Evolutionary conservation across 2,329 filamentous ascomycete genomes (phyloP).

Genomic region (Neurospora sp.): DNA sequence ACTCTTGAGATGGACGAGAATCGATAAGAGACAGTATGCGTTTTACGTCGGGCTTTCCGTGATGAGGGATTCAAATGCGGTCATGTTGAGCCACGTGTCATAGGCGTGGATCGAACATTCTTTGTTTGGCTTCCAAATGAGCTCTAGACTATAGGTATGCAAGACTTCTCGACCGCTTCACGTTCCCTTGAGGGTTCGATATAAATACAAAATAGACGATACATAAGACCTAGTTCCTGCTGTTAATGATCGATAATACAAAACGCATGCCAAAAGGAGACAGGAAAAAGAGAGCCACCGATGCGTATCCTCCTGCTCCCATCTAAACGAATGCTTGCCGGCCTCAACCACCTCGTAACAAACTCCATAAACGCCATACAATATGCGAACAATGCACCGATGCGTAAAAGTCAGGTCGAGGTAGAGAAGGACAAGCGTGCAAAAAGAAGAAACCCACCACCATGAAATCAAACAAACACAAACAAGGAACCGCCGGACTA

Average conservation of each 20-base stretch:
- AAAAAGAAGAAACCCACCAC: not conserved
- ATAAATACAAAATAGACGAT: not conserved
- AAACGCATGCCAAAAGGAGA: not conserved
- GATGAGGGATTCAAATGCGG: not conserved
- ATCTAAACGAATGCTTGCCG: not conserved
- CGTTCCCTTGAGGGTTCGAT: not conserved
- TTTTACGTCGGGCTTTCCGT: not conserved
- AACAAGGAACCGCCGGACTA: not conserved
- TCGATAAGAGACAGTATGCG: not conserved
- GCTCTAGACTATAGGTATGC: not conserved
- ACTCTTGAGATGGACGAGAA: not conserved
- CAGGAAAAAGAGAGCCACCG: not conserved
- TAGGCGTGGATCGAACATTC: not conserved
- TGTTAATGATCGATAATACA: not conserved
- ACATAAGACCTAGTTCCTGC: not conserved
- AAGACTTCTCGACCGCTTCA: not conserved
- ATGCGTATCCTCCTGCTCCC: not conserved
- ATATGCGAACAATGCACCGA: not conserved
- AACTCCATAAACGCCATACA: slow-evolving; percentile 9
- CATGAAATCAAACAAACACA: not conserved
- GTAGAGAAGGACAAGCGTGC: not conserved
- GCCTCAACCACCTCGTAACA: not conserved
- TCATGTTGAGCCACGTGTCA: not conserved
- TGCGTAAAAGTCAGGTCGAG: not conserved
- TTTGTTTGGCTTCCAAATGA: not conserved